Evolutionary conservation across 2,329 filamentous ascomycete species (phyloP).

Genomic region (Colletotrichum tamarilloi): DNA sequence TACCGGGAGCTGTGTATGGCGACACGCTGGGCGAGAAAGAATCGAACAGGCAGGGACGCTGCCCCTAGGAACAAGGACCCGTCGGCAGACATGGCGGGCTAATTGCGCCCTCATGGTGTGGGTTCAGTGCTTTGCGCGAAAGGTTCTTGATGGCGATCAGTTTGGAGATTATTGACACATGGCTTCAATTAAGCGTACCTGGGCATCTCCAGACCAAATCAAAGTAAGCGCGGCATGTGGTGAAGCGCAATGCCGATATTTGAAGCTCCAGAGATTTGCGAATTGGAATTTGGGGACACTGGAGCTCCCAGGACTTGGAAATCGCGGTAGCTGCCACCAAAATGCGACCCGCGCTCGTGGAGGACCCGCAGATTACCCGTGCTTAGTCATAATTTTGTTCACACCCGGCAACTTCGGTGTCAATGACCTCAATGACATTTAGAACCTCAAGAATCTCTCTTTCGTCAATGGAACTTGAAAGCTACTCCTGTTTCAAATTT

Average conservation of each 20-base stretch:
- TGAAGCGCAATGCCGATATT: constrained; percentile 29
- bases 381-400: constrained; percentile 19
- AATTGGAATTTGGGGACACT: constrained; percentile 17
- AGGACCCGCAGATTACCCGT: constrained; percentile 23
- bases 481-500: not conserved
- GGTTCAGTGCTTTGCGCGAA: constrained; percentile 26
- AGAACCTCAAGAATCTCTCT: not conserved
- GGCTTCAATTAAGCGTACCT: constrained; percentile 8
- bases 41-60: constrained; percentile 48
- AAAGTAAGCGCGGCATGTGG: constrained; percentile 27
- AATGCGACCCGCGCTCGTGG: constrained; percentile 25
- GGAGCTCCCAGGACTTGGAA: constrained; percentile 24
- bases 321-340: constrained; percentile 28
- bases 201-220: constrained; percentile 25
- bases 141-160: constrained; percentile 18
- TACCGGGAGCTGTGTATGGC: constrained; percentile 40
- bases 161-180: not conserved
- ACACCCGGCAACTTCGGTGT: not conserved
- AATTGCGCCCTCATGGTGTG: constrained; percentile 57
- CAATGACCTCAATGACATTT: not conserved
- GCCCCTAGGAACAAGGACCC: constrained; percentile 47
- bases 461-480: not conserved
- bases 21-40: constrained; percentile 42
- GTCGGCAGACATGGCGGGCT: constrained; percentile 56
- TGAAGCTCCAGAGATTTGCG: constrained; percentile 32